Evolutionary conservation across 2,329 filamentous ascomycete species (phyloP).

Genomic region (Hypoxylon sp.): DNA sequence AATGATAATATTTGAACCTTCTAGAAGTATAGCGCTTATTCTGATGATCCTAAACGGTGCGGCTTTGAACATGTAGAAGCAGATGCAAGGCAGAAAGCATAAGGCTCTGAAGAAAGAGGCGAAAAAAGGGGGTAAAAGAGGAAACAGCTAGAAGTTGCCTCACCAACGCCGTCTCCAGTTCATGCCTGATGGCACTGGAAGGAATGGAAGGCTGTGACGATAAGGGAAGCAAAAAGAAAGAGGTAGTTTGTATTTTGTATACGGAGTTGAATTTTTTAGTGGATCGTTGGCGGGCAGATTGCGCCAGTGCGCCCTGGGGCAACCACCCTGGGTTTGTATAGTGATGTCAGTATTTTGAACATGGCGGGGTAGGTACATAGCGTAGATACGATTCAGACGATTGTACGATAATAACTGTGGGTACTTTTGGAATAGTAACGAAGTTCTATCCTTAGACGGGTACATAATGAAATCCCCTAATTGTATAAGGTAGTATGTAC

Average conservation of each 20-base stretch:
- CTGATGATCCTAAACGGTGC: background rate
- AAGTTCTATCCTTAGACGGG: background rate
- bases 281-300: constrained; percentile 35
- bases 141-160: constrained; percentile 35
- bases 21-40: constrained; percentile 30
- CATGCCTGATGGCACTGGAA: constrained; percentile 25
- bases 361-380: constrained; percentile 39
- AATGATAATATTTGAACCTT: constrained; percentile 30
- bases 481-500: too few species aligned
- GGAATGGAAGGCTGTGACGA: constrained; percentile 17
- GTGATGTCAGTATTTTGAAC: constrained; percentile 41
- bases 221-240: constrained; percentile 29
- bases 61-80: constrained; percentile 13
- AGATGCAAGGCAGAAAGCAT: constrained; percentile 8
- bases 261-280: constrained; percentile 27
- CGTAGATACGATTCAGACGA: background rate
- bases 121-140: background rate
- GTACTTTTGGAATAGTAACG: constrained; percentile 11
- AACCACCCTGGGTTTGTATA: constrained; percentile 11
- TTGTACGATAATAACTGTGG: background rate
- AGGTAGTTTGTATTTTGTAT: constrained; percentile 17
- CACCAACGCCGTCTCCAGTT: constrained; percentile 24
- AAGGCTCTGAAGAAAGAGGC: background rate
- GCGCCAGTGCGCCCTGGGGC: constrained; percentile 11
- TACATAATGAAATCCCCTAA: background rate